Evolutionary conservation across 306 rosid species (phyloP).

Genomic region (Astragalus membranaceus): DNA sequence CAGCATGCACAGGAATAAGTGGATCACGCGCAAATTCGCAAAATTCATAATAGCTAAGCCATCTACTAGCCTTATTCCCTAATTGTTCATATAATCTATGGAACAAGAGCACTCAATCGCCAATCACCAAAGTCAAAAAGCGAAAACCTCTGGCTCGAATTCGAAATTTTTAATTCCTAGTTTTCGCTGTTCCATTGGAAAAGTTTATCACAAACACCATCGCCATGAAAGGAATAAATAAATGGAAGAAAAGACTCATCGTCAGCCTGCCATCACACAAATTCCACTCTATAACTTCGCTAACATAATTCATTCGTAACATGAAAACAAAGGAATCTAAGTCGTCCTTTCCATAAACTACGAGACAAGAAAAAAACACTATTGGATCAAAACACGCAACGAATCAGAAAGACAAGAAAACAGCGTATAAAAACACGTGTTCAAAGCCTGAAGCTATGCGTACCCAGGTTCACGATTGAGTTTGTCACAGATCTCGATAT

Average conservation of each 20-base stretch:
- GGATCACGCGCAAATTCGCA: constrained; percentile 5
- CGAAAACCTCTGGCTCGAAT: background rate
- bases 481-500: constrained; percentile 94
- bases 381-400: background rate
- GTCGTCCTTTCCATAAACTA: background rate
- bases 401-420: background rate
- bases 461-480: constrained; percentile 89
- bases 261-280: background rate
- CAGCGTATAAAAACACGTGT: background rate
- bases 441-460: constrained; percentile 26
- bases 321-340: background rate
- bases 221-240: background rate
- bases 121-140: background rate
- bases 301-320: background rate
- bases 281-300: background rate
- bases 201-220: background rate
- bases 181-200: constrained; percentile 9
- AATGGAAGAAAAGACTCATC: constrained; percentile 12
- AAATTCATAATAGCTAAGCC: background rate
- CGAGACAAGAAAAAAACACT: background rate
- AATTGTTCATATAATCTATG: background rate
- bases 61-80: background rate
- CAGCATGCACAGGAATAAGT: background rate
- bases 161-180: background rate
- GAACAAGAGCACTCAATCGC: background rate